These are phyloP conservation scores for Myxozyma neglecta DNA, from an alignment of 805 yeast species.

Conservation along the genomic window DNA sequence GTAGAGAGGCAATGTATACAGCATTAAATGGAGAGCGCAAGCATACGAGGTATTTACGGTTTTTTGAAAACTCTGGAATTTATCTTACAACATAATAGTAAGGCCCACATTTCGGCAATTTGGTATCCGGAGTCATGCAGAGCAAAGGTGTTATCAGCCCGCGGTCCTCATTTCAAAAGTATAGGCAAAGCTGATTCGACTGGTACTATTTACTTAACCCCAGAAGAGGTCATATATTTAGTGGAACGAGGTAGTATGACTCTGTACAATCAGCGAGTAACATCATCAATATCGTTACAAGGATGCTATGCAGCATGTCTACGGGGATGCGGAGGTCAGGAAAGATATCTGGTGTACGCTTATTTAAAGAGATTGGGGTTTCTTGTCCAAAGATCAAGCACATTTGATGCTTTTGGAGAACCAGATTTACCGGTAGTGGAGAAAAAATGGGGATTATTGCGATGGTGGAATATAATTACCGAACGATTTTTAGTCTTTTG, in stretches of 20 bases:
- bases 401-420: constrained; percentile 6
- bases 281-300: constrained; percentile 56
- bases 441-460: neutral
- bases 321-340: constrained; percentile 46
- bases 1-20: constrained; percentile 69
- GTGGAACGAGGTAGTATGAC: constrained; percentile 74
- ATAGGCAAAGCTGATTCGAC: constrained; percentile 61
- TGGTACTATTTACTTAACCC: constrained; percentile 53
- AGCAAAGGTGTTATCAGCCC: constrained; percentile 51
- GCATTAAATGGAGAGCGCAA: constrained; percentile 50
- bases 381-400: constrained; percentile 48
- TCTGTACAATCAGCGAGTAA: constrained; percentile 41
- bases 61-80: neutral
- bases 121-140: constrained; percentile 43
- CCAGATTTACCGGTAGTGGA: constrained; percentile 1
- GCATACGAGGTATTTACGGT: constrained; percentile 34
- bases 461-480: neutral
- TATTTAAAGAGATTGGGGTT: constrained; percentile 78
- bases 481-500: neutral
- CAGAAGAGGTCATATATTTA: constrained; percentile 73
- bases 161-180: constrained; percentile 71
- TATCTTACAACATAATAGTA: constrained; percentile 34
- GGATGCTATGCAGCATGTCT: constrained; percentile 60
- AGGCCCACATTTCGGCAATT: constrained; percentile 54
- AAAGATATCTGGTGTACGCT: constrained; percentile 66